Evolutionary conservation across 2,329 filamentous ascomycete genomes (phyloP).

Genomic region (Pyrenochaeta sp.): DNA sequence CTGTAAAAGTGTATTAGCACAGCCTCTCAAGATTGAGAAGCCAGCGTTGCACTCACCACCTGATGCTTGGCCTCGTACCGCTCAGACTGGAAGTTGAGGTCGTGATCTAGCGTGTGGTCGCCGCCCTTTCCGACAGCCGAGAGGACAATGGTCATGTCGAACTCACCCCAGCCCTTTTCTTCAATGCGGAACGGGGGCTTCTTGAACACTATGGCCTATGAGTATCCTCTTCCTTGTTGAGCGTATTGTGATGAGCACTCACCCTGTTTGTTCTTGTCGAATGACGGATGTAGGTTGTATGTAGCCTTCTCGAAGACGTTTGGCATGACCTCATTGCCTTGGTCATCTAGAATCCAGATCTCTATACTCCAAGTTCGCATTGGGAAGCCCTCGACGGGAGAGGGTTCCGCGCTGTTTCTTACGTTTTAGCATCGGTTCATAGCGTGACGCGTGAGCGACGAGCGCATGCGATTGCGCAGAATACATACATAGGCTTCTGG

Average conservation of each 20-base stretch:
- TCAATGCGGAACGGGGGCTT: conserved; percentile 86
- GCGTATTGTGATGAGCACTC: conserved; percentile 28
- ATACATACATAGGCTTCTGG: conserved; percentile 83
- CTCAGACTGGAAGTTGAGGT: conserved; percentile 86
- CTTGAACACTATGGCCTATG: conserved; percentile 64
- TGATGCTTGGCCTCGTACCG: conserved; percentile 84
- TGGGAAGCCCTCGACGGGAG: conserved; percentile 85
- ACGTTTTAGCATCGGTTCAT: conserved; percentile 19
- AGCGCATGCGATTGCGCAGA: conserved; percentile 23
- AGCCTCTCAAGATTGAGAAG: neutral
- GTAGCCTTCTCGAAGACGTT: conserved; percentile 90
- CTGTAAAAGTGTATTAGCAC: conserved; percentile 46
- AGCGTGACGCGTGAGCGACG: conserved; percentile 14
- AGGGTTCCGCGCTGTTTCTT: conserved; percentile 73
- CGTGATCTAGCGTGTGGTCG: conserved; percentile 81
- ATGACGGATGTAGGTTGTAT: conserved; percentile 94
- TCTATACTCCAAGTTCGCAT: conserved; percentile 93
- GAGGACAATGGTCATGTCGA: conserved; percentile 89
- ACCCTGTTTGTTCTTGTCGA: conserved; percentile 88
- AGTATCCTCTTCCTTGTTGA: neutral
- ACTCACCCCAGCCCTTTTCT: conserved; percentile 98
- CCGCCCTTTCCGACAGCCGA: conserved; percentile 85
- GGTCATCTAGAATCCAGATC: conserved; percentile 83
- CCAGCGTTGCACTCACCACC: conserved; percentile 62
- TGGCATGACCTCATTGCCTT: conserved; percentile 83